These are phyloP conservation scores for Tolypocladium tundrense DNA, from an alignment of 2,329 filamentous ascomycete genomes.

Conservation along the genomic window DNA sequence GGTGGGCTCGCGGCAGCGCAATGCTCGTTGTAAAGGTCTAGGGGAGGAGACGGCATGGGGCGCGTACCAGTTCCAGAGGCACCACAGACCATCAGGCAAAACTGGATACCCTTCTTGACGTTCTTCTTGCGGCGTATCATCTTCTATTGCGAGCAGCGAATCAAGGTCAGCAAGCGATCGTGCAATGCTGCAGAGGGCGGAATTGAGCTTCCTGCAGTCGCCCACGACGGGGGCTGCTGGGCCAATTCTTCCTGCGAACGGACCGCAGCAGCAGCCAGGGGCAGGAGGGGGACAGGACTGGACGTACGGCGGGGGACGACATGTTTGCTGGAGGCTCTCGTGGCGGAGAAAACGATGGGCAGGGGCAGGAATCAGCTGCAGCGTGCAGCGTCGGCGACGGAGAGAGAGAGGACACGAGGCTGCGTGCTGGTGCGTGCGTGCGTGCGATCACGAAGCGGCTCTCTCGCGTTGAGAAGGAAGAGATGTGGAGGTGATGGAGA, in stretches of 20 bases:
- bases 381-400: background rate
- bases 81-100: slow-evolving; percentile 99
- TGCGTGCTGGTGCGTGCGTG: background rate
- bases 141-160: slow-evolving; percentile 42
- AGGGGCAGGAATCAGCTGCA: background rate
- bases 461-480: slow-evolving; percentile 1
- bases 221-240: background rate
- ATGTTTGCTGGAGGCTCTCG: slow-evolving; percentile 9
- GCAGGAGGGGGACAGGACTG: slow-evolving; percentile 1
- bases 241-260: background rate
- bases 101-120: slow-evolving; percentile 99
- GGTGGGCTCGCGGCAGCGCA: too few species aligned
- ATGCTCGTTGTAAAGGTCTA: background rate
- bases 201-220: background rate
- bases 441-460: slow-evolving; percentile 1
- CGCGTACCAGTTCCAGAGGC: slow-evolving; percentile 89
- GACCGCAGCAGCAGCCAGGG: background rate
- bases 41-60: slow-evolving; percentile 3
- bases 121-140: slow-evolving; percentile 99
- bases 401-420: background rate
- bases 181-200: background rate
- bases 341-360: background rate
- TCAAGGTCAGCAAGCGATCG: slow-evolving; percentile 14
- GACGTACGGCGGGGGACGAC: slow-evolving; percentile 14
- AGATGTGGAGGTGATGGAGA: slow-evolving; percentile 5